Conservation (phyloP, 139 green algal genomes). For the Chlamydomonas sphaeroides region DNA sequence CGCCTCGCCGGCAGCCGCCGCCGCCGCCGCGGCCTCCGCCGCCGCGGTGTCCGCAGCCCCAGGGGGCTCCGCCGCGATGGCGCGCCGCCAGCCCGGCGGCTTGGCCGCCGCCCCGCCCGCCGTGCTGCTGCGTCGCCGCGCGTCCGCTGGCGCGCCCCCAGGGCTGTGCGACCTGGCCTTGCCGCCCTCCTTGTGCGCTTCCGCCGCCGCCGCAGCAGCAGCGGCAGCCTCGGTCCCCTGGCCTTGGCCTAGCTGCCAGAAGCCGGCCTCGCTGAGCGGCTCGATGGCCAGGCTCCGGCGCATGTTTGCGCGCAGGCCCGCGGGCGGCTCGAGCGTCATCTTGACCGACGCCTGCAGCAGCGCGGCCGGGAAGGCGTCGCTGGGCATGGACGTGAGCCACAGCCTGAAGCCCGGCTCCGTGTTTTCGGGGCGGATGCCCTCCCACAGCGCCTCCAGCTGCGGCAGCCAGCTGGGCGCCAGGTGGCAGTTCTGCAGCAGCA, state of each 20-base stretch:
- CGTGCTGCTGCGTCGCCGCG: too few species aligned
- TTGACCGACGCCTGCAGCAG: conserved; percentile 70
- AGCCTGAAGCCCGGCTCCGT: conserved; percentile 65
- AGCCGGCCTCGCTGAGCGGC: conserved; percentile 46
- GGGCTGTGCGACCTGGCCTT: too few species aligned
- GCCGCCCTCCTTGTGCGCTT: not conserved
- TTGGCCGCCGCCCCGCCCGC: too few species aligned
- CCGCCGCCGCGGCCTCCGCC: too few species aligned
- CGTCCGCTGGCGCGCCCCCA: too few species aligned
- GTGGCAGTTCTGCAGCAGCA: conserved; percentile 86
- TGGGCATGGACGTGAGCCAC: conserved; percentile 69
- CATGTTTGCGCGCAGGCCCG: conserved; percentile 65
- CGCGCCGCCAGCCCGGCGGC: too few species aligned
- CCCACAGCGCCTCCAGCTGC: conserved; percentile 69
- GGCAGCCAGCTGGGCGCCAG: conserved; percentile 82
- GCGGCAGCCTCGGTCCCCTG: not conserved
- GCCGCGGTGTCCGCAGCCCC: too few species aligned
- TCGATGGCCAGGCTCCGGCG: conserved; percentile 48
- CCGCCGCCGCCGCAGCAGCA: not conserved
- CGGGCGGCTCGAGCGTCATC: conserved; percentile 72
- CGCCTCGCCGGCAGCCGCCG: conserved; percentile 36
- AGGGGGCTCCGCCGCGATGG: too few species aligned
- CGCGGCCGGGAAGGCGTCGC: conserved; percentile 54
- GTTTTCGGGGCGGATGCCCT: conserved; percentile 63
- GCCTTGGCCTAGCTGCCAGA: conserved; percentile 39